Conservation (phyloP, 2,329 filamentous ascomycete genomes). For the Orbilia brochopaga region DNA sequence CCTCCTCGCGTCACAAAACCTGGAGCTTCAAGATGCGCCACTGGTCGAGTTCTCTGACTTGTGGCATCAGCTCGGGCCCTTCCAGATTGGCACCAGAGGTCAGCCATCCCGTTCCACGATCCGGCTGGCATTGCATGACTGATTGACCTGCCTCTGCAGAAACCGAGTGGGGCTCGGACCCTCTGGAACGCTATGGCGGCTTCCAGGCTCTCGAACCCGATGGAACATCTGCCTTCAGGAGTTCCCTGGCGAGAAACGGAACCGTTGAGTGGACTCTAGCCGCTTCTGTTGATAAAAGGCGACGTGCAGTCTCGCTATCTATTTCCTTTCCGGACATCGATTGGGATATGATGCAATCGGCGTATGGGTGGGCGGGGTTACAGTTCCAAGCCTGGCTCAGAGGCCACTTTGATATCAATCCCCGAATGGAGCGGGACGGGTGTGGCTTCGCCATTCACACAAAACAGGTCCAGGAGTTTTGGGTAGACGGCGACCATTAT, state of each 20-base stretch:
- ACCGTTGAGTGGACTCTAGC: conserved; percentile 61
- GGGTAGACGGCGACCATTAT: conserved; percentile 62
- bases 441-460: conserved; percentile 57
- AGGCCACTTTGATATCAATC: conserved; percentile 56
- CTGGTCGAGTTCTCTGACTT: conserved; percentile 36
- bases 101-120: conserved; percentile 53
- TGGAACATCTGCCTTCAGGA: conserved; percentile 60
- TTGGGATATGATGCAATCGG: conserved; percentile 63
- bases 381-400: conserved; percentile 68
- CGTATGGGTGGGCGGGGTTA: conserved; percentile 67
- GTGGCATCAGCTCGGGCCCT: conserved; percentile 66
- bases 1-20: conserved; percentile 21
- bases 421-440: conserved; percentile 56
- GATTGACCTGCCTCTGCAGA: conserved; percentile 58
- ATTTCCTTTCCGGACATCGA: conserved; percentile 59
- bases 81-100: conserved; percentile 67
- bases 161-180: conserved; percentile 67
- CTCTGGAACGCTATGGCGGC: conserved; percentile 64
- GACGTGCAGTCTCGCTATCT: conserved; percentile 8
- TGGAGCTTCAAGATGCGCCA: conserved; percentile 24
- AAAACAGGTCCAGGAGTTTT: conserved; percentile 63
- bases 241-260: conserved; percentile 63
- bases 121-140: background rate
- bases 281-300: conserved; percentile 38
- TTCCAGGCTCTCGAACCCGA: conserved; percentile 62